Base-by-base conservation (phyloP, 2,329 filamentous ascomycete species). In the Penicillium sp. region DNA sequence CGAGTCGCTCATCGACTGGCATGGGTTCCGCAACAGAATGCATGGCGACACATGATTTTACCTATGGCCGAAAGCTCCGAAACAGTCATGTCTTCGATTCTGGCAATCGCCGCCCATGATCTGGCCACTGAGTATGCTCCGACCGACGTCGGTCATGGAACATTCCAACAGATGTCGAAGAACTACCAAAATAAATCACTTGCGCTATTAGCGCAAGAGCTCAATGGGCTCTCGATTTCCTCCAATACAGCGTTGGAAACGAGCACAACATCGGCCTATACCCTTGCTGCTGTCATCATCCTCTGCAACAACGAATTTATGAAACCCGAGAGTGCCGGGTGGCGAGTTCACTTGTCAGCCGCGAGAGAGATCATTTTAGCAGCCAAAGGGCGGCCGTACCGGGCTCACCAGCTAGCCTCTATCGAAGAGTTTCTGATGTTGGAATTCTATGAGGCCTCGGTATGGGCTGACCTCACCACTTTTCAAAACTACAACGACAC, bases 251-350 rank as follows among this genome's bases (percentile, higher is more conserved):
- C 39, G 11, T 16, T 42, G n/a, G 13, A 50, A 34, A 10, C 43
- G 5, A 45, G 34, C 11, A 42, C 52, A 18, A 50, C 46, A 13
- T 53, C 51, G 7, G 42, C 51, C 7, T 46, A 45, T 6, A 45
- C 58, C 16, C 45, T 64, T 11, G 61, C 61, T 27, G 61, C 61
- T 13, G 58, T 61, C 14, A 49, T 63, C 29, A 45, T 61, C 24
- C 58, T 63, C 10, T 64, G 60, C 48, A 64, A 64, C 18, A 50
- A 58, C 13, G 61, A 64, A 21, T 58, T 64, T 47, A 57, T 64
- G 45, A 54, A 54, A n/a, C 54, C 56, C 4, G 53, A 64, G 31
- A 47, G 48, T 5, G 55, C 54, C 8, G 53, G 50, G 27, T 64
- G 61, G 61, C 48, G 43, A 21, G 49, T 64, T 14, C 61, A 64